phyloP scores from a whole-genome alignment of 2,329 filamentous ascomycete species.

The Colletotrichum camelliae region DNA sequence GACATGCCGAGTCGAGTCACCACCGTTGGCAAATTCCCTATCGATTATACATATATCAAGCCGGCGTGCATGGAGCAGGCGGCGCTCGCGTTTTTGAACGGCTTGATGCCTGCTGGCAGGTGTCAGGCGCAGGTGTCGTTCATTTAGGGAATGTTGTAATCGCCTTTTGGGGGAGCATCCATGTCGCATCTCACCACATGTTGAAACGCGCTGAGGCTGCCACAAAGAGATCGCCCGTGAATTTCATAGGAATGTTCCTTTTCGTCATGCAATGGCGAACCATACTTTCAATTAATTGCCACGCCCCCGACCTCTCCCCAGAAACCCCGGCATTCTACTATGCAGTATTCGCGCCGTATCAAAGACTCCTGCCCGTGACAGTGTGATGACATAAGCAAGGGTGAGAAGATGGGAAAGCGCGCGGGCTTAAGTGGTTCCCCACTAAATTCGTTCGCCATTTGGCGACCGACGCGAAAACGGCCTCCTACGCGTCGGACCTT shows the following conservation, averaged over 20 bases:
- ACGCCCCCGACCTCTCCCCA: neutral
- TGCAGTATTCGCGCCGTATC: neutral
- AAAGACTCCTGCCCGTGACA: neutral
- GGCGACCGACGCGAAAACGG: constrained; percentile 12
- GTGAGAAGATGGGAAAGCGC: neutral
- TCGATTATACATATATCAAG: neutral
- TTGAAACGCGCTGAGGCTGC: neutral
- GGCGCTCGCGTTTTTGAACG: neutral
- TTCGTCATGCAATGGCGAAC: neutral
- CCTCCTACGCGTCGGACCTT: constrained; percentile 9
- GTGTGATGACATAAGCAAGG: constrained; percentile 3
- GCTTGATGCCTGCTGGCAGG: neutral
- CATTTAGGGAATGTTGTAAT: neutral
- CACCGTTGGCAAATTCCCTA: neutral
- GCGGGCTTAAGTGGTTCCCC: constrained; percentile 2
- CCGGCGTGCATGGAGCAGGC: neutral
- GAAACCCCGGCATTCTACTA: neutral
- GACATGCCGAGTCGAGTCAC: neutral
- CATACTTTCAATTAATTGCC: neutral
- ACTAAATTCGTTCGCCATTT: neutral
- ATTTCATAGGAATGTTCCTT: neutral
- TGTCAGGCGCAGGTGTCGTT: neutral
- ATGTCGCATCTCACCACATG: neutral
- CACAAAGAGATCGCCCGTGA: neutral
- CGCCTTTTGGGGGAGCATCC: neutral